Conservation (phyloP, 2,329 filamentous ascomycete genomes). For the Colletotrichum liaoningense region DNA sequence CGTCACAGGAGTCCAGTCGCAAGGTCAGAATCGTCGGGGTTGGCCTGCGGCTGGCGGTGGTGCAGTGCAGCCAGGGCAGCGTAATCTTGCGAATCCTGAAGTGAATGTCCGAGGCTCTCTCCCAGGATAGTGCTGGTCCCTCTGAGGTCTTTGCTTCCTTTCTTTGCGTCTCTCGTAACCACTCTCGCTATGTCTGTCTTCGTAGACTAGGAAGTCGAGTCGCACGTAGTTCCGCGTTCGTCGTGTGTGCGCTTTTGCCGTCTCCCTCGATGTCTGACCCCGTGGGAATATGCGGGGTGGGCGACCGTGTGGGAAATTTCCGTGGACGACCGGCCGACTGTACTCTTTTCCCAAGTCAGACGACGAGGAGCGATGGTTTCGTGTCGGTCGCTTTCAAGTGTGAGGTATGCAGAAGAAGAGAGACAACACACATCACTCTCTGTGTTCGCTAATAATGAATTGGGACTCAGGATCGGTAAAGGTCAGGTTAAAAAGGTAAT, state of each 20-base stretch:
- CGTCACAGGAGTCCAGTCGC: conserved; percentile 22
- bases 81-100: neutral
- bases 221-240: conserved; percentile 25
- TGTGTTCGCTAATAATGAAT: conserved; percentile 19
- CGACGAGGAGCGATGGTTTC: conserved; percentile 2
- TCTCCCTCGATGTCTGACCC: neutral
- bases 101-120: neutral
- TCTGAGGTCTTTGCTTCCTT: conserved; percentile 6
- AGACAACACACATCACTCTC: conserved; percentile 1
- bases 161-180: neutral
- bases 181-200: neutral
- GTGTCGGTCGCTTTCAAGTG: neutral
- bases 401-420: neutral
- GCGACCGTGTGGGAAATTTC: neutral
- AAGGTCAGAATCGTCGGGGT: conserved; percentile 21
- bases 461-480: neutral
- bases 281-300: conserved; percentile 6
- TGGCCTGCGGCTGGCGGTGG: conserved; percentile 24
- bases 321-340: neutral
- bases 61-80: conserved; percentile 1
- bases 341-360: conserved; percentile 3
- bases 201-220: conserved; percentile 9
- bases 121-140: conserved; percentile 21
- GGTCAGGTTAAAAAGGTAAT: neutral
- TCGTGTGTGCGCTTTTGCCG: conserved; percentile 11